Conservation (phyloP, 2,329 filamentous ascomycete genomes). For the Emmonsiellopsis sp. region DNA sequence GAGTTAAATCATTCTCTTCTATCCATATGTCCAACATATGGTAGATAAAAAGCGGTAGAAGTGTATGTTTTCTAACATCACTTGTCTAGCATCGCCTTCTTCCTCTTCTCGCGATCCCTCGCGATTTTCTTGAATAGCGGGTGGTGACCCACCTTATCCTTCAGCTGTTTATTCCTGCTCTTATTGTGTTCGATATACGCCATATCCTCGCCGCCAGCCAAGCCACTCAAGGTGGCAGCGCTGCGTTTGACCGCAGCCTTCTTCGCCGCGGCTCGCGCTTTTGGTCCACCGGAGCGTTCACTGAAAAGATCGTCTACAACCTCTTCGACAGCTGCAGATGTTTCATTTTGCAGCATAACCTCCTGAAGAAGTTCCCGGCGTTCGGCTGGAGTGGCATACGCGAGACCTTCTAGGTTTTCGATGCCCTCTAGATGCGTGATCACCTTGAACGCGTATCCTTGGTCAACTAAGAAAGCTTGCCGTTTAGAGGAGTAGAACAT, state of each 20-base stretch:
- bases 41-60: not conserved
- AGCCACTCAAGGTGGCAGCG: slow-evolving; percentile 73
- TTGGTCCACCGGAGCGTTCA: slow-evolving; percentile 40
- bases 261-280: slow-evolving; percentile 32
- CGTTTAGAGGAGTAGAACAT: slow-evolving; percentile 97
- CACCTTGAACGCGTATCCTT: slow-evolving; percentile 98
- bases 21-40: not conserved
- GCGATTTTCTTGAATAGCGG: slow-evolving; percentile 59
- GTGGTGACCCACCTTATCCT: slow-evolving; percentile 51
- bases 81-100: slow-evolving; percentile 31
- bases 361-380: slow-evolving; percentile 80
- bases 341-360: slow-evolving; percentile 80
- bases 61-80: not conserved
- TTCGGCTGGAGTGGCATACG: slow-evolving; percentile 69
- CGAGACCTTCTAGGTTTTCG: slow-evolving; percentile 69
- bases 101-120: slow-evolving; percentile 51
- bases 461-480: slow-evolving; percentile 93
- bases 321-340: slow-evolving; percentile 60
- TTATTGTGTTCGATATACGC: slow-evolving; percentile 84
- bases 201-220: slow-evolving; percentile 92
- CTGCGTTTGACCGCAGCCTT: slow-evolving; percentile 63
- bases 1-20: not conserved
- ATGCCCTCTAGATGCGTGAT: slow-evolving; percentile 93
- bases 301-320: slow-evolving; percentile 60
- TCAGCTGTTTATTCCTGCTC: slow-evolving; percentile 58